Evolutionary conservation across 495 filamentous ascomycete species (phyloP).

Genomic region (Trichoderma reesei): DNA sequence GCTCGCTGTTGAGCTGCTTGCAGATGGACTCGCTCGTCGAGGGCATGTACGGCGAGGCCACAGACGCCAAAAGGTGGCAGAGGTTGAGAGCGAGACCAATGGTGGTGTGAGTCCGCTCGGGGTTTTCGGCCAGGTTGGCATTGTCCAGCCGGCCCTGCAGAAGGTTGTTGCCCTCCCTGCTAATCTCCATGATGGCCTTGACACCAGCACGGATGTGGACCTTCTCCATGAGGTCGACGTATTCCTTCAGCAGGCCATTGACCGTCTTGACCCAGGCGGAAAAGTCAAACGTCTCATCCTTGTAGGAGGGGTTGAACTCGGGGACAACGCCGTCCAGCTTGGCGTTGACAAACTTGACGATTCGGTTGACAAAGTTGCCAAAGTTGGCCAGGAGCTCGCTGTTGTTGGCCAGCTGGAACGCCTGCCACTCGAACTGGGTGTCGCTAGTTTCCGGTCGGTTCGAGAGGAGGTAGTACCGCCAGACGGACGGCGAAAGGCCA

Average conservation of each 20-base stretch:
- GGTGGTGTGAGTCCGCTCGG: slow-evolving; percentile 64
- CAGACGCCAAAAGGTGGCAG: slow-evolving; percentile 64
- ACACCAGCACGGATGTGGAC: slow-evolving; percentile 70
- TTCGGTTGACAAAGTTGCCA: slow-evolving; percentile 87
- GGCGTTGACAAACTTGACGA: slow-evolving; percentile 82
- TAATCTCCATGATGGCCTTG: slow-evolving; percentile 58
- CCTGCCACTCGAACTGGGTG: slow-evolving; percentile 48
- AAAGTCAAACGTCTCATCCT: slow-evolving; percentile 36
- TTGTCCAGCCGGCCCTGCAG: slow-evolving; percentile 84
- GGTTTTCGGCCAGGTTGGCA: slow-evolving; percentile 59
- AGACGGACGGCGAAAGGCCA: slow-evolving; percentile 76
- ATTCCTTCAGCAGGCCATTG: slow-evolving; percentile 54
- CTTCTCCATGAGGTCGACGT: slow-evolving; percentile 60
- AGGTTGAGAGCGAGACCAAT: slow-evolving; percentile 75
- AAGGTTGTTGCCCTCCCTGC: slow-evolving; percentile 66
- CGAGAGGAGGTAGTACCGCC: slow-evolving; percentile 86
- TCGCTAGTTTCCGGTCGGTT: slow-evolving; percentile 85
- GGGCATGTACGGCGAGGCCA: slow-evolving; percentile 79
- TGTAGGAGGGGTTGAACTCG: slow-evolving; percentile 51
- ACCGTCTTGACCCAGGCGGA: slow-evolving; percentile 39
- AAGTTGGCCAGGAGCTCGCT: slow-evolving; percentile 82
- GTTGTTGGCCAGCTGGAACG: slow-evolving; percentile 82
- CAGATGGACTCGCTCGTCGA: slow-evolving; percentile 65
- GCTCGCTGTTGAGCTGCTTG: slow-evolving; percentile 56
- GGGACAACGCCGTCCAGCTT: slow-evolving; percentile 62